phyloP scores from a whole-genome alignment of 345 rosid genomes.

The Eucalyptus regnans region DNA sequence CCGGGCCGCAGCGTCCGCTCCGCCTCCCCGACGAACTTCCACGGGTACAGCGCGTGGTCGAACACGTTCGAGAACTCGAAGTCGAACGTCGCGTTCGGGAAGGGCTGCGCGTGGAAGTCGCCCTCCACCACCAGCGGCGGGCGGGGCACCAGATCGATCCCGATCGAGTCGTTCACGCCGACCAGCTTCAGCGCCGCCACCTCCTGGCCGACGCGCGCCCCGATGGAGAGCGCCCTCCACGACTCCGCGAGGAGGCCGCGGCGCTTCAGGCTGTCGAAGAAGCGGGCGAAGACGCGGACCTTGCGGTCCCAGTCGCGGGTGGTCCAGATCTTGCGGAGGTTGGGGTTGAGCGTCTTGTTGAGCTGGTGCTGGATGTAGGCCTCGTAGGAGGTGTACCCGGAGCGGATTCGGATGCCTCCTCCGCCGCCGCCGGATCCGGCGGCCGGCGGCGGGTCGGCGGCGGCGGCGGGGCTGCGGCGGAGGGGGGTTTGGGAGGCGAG shows the following conservation, averaged over 20 bases:
- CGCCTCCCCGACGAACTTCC: constrained; percentile 62
- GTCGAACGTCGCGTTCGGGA: constrained; percentile 51
- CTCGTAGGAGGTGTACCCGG: constrained; percentile 67
- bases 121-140: constrained; percentile 75
- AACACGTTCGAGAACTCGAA: constrained; percentile 94
- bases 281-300: constrained; percentile 50
- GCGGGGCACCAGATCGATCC: constrained; percentile 77
- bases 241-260: constrained; percentile 27
- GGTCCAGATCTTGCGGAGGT: constrained; percentile 60
- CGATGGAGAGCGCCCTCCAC: constrained; percentile 66
- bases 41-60: constrained; percentile 80
- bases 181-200: constrained; percentile 61
- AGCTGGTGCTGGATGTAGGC: constrained; percentile 88
- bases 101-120: constrained; percentile 79
- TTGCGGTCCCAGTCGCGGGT: constrained; percentile 93
- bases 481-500: neutral
- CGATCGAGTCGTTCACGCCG: constrained; percentile 63
- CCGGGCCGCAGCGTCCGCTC: constrained; percentile 70
- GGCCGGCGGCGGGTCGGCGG: neutral
- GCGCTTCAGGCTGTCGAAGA: constrained; percentile 30
- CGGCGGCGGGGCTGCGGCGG: neutral
- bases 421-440: neutral
- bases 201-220: constrained; percentile 91
- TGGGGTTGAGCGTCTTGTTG: constrained; percentile 84
- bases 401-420: constrained; percentile 47